Evolutionary conservation across 176 grass and related monocot genomes (phyloP).

Genomic region (Zoysia pacifica): DNA sequence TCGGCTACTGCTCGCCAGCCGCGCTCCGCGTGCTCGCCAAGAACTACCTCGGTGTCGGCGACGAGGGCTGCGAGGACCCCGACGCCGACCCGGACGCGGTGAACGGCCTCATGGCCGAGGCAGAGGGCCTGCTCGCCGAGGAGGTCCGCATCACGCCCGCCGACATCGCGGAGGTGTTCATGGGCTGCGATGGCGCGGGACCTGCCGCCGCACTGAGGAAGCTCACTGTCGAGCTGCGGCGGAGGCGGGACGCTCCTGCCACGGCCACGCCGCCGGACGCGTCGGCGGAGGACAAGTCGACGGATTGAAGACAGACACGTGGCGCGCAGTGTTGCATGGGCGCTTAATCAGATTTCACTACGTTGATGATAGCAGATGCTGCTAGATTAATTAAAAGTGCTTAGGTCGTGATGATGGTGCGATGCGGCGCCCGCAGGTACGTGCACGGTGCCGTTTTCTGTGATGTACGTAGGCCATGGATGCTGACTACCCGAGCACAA

Average conservation of each 20-base stretch:
- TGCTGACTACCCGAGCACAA: neutral
- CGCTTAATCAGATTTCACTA: neutral
- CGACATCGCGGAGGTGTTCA: conserved; percentile 78
- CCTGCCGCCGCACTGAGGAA: conserved; percentile 36
- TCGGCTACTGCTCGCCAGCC: conserved; percentile 50
- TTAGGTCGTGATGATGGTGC: neutral
- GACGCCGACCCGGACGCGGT: conserved; percentile 8
- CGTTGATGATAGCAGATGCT: too few relatives aligned
- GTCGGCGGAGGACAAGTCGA: neutral
- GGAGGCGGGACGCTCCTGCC: conserved; percentile 19
- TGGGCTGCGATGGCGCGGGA: conserved; percentile 58
- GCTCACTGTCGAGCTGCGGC: conserved; percentile 46
- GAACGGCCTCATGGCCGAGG: conserved; percentile 54
- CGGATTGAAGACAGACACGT: conserved; percentile 4
- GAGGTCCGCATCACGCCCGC: conserved; percentile 65
- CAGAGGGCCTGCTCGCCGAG: conserved; percentile 44
- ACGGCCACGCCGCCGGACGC: neutral
- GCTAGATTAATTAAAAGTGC: neutral
- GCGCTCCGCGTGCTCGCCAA: conserved; percentile 62
- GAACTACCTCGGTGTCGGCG: conserved; percentile 63
- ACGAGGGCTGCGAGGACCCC: conserved; percentile 20
- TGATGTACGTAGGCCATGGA: neutral
- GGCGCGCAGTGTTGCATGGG: neutral
- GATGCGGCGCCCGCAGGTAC: too few relatives aligned
- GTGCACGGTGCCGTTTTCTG: too few relatives aligned